Percentiles rank a stretch among this genome's conserved stretches.
Conservation (phyloP, 2,329 filamentous ascomycete species). For the Neocatenulostroma microsporum region DNA sequence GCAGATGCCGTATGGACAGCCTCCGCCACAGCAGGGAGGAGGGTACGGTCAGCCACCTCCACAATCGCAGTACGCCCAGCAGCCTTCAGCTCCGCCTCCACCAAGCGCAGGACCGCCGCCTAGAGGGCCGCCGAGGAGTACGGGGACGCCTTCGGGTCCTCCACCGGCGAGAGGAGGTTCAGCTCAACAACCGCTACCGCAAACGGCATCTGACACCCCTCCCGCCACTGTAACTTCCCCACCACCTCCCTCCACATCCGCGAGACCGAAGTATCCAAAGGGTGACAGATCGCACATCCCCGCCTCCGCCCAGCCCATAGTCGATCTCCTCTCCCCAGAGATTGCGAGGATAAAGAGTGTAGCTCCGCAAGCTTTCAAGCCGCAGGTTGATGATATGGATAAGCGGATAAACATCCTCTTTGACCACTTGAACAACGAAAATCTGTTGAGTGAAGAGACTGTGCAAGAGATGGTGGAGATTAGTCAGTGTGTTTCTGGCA, state of each 20-base stretch:
- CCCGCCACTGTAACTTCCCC: conserved; percentile 6
- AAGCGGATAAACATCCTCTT: conserved; percentile 87
- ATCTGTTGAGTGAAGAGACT: conserved; percentile 74
- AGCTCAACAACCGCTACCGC: conserved; percentile 23
- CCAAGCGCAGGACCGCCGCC: conserved; percentile 34
- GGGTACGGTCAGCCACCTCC: conserved; percentile 24
- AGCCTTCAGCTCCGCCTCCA: conserved; percentile 20
- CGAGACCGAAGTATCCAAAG: conserved; percentile 38
- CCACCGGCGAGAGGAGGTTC: conserved; percentile 13
- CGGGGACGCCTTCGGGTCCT: conserved; percentile 9
- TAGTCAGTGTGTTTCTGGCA: conserved; percentile 31
- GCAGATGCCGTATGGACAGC: conserved; percentile 34
- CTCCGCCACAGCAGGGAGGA: conserved; percentile 24
- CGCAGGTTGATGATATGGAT: conserved; percentile 87
- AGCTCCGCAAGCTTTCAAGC: conserved; percentile 77
- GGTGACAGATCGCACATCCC: conserved; percentile 91
- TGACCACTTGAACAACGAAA: conserved; percentile 93
- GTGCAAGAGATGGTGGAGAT: conserved; percentile 59
- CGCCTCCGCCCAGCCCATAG: conserved; percentile 63
- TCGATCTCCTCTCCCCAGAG: conserved; percentile 71
- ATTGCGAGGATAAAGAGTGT: conserved; percentile 82
- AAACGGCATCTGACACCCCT: conserved; percentile 6
- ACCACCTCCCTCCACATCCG: conserved; percentile 8
- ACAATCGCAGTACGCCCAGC: conserved; percentile 40
- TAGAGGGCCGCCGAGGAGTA: conserved; percentile 35